Evolutionary conservation across 2,329 filamentous ascomycete species (phyloP), one percentile per base, ranked within the genome.

Genomic region (Cordyceps pruinosa): DNA sequence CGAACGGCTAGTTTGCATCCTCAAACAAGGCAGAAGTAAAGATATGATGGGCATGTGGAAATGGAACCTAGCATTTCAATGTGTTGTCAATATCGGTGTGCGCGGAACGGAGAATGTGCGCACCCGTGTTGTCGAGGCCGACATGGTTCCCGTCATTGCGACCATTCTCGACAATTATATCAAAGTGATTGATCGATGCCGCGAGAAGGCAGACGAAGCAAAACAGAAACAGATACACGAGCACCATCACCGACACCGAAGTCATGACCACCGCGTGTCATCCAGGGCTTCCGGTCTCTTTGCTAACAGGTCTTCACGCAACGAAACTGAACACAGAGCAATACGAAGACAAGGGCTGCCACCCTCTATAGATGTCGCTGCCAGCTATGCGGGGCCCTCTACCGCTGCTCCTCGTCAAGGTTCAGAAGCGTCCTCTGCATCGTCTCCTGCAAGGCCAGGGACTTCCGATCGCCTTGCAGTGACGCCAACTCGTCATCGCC

Each of bases 21-120:
- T 99, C 72, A 99, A 99, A 75, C 90, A 96, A 74, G 94, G 94
- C 61, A 83, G 94, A 69, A 97, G 90, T 75, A 95, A 92, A 74
- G 93, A 99, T 71, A 88, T 97, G 86, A 97, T 97, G 93, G 93
- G 97, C 72, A 96, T 96, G 89, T 99, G 94, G 94, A 97, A 97
- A 75, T 99, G 94, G 94, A 99, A 97, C 69, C 81, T 99, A 61
- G 94, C 94, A 54, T 99, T 99, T 72, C 94, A 97, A 74, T 99
- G 94, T 72, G 92, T 97, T 62, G 94, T 99, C 70, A 99, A 99
- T 73, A 97, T 99, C 69, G 94, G 94, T 58, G 93, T 99, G 59
- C 85, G 94, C 64, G 94, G 94, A 59, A 97, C 94, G 13, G 94
- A 99, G 75, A 86, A 84, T 64, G 94, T 99, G 59, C 85, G 94